Evolutionary conservation across 202 grass and related monocot species (phyloP), one percentile per base, ranked within the genome.

Genomic region (Carex sylvatica): DNA sequence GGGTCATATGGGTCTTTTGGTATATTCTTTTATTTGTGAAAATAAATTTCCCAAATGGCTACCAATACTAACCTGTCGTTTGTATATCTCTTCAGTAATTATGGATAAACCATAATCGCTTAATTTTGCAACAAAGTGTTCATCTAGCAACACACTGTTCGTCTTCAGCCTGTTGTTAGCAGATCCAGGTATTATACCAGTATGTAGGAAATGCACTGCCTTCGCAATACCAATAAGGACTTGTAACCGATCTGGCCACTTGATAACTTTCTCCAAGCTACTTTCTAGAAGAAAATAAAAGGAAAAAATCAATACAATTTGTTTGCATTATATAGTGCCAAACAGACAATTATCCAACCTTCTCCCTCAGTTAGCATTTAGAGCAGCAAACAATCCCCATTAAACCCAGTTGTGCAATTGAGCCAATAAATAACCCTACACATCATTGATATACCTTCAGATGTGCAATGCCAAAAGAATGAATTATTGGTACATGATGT

Each of bases 151-250:
- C 87, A 98, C 85, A 87, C 87, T 91, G 51, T 79, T 88, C 55
- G 87, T 78, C 82, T 91, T 98, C 67, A 98, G 64, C 36, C 92
- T 88, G 82, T 98, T 98, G 81, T 93, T 94, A 19, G 86, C 86
- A 67, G 91, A 98, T 91, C 95, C 95, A 85, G 95, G 95, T 85
- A 98, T 98, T 83, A 94, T 94, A 83, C 95, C 92, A 33, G 92
- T 98, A 84, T 98, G 95, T 61, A 98, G 86, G 78, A 98, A 98
- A 89, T 98, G 95, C 78, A 94, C 89, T 76, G 95, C 95, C 89
- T 94, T 98, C 51, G 92, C 90, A 78, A 93, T 95, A 63, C 85
- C 78, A 72, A 98, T 98, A 52, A 98, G 81, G 53, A 93, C 82
- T 69, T 92, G 88, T 23, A 98, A 69, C 78, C 92, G 84, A 74